Evolutionary conservation across 345 rosid genomes (phyloP), one percentile per base, ranked within the genome.

Genomic region (Carallia pectinifolia): DNA sequence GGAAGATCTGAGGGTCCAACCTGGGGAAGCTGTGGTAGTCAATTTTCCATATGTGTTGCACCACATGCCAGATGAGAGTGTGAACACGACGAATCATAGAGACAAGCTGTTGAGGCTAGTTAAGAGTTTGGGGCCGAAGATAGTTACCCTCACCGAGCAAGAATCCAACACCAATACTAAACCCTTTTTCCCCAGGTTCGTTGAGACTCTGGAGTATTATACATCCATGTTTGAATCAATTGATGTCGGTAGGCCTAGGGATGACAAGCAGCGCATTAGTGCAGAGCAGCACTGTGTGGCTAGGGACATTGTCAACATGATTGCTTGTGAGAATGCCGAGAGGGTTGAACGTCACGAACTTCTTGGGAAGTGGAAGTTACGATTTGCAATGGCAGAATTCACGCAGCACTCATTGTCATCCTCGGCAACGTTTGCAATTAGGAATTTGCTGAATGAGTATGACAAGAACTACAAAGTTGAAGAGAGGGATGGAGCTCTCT

Each of bases 61-160:
- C 78, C 99, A 95, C 86, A 92, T 95, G 92, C 98, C 98, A 6
- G 99, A 95, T 59, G 99, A 95, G 87, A 95, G 98, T 36, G 99
- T 92, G 61, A 88, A 84, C 79, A 88, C 71, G 0, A 61, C 69
- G 69, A 95, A 90, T 78, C 98, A 89, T 69, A 84, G 99, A 64
- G 99, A 95, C 74, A 74, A 90, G 67, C 65, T 95, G 63, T 70
- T 95, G 61, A 86, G 93, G 76, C 75, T 95, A 70, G 87, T 92
- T 50, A 95, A 92, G 82, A 89, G 97, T 75, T 79, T 95, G 74
- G 87, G 90, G 2, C 97, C 97, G 3, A 87, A 74, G 76, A 80
- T 89, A 1, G 95, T 91, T 71, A 87, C 90, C 16, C 79, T 91
- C n/a, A 72, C 81, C 1, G 97, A 91, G 77, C 97, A 91, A 79